Base-by-base conservation (phyloP, 2,329 filamentous ascomycete species). In the Gyromitra esculenta region DNA sequence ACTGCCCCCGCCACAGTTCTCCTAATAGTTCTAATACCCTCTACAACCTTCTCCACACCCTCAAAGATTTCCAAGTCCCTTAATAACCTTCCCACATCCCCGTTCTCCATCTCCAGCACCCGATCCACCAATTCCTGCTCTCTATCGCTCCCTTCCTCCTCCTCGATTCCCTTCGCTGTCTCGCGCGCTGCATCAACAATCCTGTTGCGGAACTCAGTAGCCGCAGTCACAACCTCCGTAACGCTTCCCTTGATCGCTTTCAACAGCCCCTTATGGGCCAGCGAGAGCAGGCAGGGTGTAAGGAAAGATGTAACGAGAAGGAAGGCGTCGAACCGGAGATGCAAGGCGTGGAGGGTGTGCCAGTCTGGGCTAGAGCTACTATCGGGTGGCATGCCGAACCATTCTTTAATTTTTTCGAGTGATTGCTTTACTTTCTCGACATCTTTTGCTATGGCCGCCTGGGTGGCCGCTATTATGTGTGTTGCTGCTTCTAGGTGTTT, bases 41-140 rank as follows among this genome's bases (percentile, higher is more conserved):
- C 78, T 21, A 77, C 76, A 6, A 78, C 73, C 48, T 37, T 67
- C 41, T 79, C 78, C 5, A 79, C 66, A 11, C 77, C 77, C 9
- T 67, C 77, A 37, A 75, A 77, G 5, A 79, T 69, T 3, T 57
- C 39, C 15, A 75, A 43, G 45, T 65, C 65, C 13, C 78, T 77
- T 37, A 79, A 59, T 7, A 71, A 15, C 25, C 60, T 71, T 18
- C 78, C 78, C 1, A 77, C 75, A 45, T 78, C 75, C 18, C 65
- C 72, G 1, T 43, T 57, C 50, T 79, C 75, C 52, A 75, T 62
- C 11, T 60, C 67, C 6, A 79, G 43, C 43, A 77, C 77, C 15
- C 48, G 50, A 57, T 75, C 78, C 1, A 79, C 63, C 5, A 79
- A 25, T 37, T 76, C 64, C 57, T 77, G 78, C 65, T 77, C 70